Evolutionary conservation across 225 moss, liverwort and hornwort genomes (phyloP).

Genomic region (Thuidium tamariscinum): DNA sequence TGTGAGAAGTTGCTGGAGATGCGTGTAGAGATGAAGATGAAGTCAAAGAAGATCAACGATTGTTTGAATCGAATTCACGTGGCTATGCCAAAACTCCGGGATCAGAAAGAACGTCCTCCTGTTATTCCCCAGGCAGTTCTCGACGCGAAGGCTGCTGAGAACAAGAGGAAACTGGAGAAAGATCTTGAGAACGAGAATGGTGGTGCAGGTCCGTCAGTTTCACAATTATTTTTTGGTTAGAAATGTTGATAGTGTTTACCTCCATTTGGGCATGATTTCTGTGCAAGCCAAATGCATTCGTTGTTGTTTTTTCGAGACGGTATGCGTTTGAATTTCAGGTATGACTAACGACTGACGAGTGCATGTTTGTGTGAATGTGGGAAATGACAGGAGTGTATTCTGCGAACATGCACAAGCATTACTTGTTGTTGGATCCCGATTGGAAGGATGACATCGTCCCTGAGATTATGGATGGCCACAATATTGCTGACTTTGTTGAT

Average conservation of each 20-base stretch:
- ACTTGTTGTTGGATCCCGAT: slow-evolving; percentile 69
- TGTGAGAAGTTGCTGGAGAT: slow-evolving; percentile 89
- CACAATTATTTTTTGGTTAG: neutral
- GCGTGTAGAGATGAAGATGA: slow-evolving; percentile 99
- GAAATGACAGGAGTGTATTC: slow-evolving; percentile 68
- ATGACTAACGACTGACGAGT: neutral
- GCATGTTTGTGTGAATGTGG: neutral
- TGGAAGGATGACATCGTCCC: slow-evolving; percentile 97
- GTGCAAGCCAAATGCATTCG: neutral
- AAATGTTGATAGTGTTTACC: neutral
- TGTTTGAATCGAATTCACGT: slow-evolving; percentile 89
- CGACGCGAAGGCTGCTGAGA: slow-evolving; percentile 32
- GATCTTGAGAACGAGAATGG: slow-evolving; percentile 92
- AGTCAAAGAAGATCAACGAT: slow-evolving; percentile 90
- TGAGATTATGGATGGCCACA: slow-evolving; percentile 91
- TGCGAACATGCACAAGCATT: slow-evolving; percentile 80
- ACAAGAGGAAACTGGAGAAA: slow-evolving; percentile 71
- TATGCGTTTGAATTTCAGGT: neutral
- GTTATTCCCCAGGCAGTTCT: slow-evolving; percentile 66
- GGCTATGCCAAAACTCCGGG: slow-evolving; percentile 66
- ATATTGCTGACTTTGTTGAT: slow-evolving; percentile 88
- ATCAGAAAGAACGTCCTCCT: slow-evolving; percentile 81
- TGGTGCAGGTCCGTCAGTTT: slow-evolving; percentile 49
- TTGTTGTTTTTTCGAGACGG: neutral
- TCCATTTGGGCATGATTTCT: neutral